Evolutionary conservation across 768 basidiomycete genomes (phyloP).

Genomic region (Tylopilus subfusipes): DNA sequence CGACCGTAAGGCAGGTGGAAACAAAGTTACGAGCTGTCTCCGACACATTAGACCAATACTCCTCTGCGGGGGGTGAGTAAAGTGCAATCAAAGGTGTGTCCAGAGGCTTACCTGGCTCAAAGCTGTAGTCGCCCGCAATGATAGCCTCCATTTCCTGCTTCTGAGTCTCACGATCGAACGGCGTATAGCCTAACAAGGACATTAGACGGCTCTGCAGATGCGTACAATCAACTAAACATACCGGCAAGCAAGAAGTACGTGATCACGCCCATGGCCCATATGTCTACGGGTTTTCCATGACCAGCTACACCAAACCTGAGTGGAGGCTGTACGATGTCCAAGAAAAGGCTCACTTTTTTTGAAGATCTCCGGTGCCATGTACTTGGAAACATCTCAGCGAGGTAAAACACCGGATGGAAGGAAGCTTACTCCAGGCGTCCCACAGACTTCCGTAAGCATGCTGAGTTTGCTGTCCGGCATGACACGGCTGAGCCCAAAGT

Average conservation of each 20-base stretch:
- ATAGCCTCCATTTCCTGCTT: slow-evolving; percentile 94
- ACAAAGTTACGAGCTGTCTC: slow-evolving; percentile 84
- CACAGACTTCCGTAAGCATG: slow-evolving; percentile 91
- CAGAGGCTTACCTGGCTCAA: slow-evolving; percentile 55
- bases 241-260: slow-evolving; percentile 92
- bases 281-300: slow-evolving; percentile 90
- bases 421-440: slow-evolving; percentile 74
- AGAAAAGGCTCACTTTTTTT: slow-evolving; percentile 60
- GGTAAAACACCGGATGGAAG: background rate
- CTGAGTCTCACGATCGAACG: slow-evolving; percentile 90
- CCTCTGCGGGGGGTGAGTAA: slow-evolving; percentile 38
- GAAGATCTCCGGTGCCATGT: slow-evolving; percentile 97
- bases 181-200: slow-evolving; percentile 70
- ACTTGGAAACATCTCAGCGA: slow-evolving; percentile 38
- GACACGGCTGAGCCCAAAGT: slow-evolving; percentile 90
- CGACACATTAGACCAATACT: slow-evolving; percentile 87
- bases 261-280: slow-evolving; percentile 99
- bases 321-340: background rate
- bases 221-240: slow-evolving; percentile 3
- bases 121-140: slow-evolving; percentile 88
- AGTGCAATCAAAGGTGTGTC: background rate
- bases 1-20: slow-evolving; percentile 73
- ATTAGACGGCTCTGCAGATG: background rate
- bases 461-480: slow-evolving; percentile 89
- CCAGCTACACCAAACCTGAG: slow-evolving; percentile 50